Conservation (phyloP, 1,284 basidiomycete species). For the Austroboletus rostrupii region DNA sequence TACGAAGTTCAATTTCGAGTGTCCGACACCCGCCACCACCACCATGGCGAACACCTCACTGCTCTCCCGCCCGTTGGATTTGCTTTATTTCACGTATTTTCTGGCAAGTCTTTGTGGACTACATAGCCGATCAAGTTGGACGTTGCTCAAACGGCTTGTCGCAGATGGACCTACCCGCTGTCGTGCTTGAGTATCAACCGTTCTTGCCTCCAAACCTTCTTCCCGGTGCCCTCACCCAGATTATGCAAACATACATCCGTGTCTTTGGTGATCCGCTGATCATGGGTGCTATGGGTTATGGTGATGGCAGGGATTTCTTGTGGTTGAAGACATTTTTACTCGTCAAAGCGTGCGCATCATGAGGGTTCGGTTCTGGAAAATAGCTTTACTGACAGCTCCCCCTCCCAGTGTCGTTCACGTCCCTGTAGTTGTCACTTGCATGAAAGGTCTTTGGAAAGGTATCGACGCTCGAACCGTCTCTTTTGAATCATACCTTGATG, state of each 20-base stretch:
- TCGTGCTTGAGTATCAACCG: conserved; percentile 66
- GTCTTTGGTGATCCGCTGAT: conserved; percentile 63
- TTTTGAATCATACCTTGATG: neutral
- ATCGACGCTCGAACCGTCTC: neutral
- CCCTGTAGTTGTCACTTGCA: conserved; percentile 70
- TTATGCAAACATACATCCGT: conserved; percentile 46
- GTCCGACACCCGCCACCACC: neutral
- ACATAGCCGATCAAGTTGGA: neutral
- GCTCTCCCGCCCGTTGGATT: conserved; percentile 53
- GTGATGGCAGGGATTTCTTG: conserved; percentile 34
- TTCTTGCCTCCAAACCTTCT: conserved; percentile 54
- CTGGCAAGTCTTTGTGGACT: conserved; percentile 35
- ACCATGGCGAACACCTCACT: conserved; percentile 32
- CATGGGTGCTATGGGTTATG: conserved; percentile 46
- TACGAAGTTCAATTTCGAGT: neutral
- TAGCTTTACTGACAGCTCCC: conserved; percentile 15
- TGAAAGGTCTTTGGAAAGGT: conserved; percentile 65
- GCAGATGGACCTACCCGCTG: conserved; percentile 60
- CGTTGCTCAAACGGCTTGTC: neutral
- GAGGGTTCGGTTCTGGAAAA: conserved; percentile 6
- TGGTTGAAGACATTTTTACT: conserved; percentile 69
- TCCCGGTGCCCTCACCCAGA: conserved; percentile 41
- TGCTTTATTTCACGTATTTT: conserved; percentile 64
- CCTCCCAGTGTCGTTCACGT: conserved; percentile 63
- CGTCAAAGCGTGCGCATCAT: conserved; percentile 48